A percentile compares a stretch with the other conserved stretches of the same genome.
These are phyloP conservation scores for Marasmius sp. DNA, from an alignment of 1,284 basidiomycete genomes.

Conservation along the genomic window DNA sequence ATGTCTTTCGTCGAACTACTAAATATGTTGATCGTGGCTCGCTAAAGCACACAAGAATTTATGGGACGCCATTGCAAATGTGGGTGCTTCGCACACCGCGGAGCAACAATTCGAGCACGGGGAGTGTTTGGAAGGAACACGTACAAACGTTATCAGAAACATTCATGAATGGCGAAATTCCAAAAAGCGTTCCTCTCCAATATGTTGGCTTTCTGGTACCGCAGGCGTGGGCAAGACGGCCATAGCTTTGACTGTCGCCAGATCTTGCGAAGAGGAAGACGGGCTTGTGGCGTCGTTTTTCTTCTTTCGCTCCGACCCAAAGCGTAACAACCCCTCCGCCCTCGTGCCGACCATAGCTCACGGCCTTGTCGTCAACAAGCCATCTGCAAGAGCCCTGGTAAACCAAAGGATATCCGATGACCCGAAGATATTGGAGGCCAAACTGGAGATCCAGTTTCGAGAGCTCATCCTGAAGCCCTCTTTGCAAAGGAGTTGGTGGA, in stretches of 20 bases:
- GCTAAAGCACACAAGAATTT: neutral
- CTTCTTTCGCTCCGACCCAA: slow-evolving; percentile 14
- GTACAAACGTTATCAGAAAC: slow-evolving; percentile 10
- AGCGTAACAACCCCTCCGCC: neutral
- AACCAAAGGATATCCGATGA: neutral
- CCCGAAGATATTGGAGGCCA: neutral
- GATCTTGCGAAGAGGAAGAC: neutral
- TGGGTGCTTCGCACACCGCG: neutral
- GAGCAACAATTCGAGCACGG: neutral
- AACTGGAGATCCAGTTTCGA: slow-evolving; percentile 1
- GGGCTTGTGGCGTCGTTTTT: slow-evolving; percentile 14
- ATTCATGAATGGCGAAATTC: slow-evolving; percentile 11
- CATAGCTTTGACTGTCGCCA: slow-evolving; percentile 18
- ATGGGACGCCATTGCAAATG: neutral
- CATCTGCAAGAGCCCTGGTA: neutral
- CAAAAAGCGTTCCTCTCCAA: neutral
- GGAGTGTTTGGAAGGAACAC: slow-evolving; percentile 14
- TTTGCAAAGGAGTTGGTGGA: neutral
- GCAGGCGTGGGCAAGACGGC: slow-evolving; percentile 20
- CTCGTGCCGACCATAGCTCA: slow-evolving; percentile 3
- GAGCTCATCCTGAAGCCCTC: slow-evolving; percentile 1
- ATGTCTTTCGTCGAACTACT: too few relatives aligned
- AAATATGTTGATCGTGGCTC: too few relatives aligned
- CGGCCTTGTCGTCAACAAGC: neutral
- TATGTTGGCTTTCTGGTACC: slow-evolving; percentile 17